Conservation (phyloP, 148 eudicot genomes). For the Diospyros kaki region DNA sequence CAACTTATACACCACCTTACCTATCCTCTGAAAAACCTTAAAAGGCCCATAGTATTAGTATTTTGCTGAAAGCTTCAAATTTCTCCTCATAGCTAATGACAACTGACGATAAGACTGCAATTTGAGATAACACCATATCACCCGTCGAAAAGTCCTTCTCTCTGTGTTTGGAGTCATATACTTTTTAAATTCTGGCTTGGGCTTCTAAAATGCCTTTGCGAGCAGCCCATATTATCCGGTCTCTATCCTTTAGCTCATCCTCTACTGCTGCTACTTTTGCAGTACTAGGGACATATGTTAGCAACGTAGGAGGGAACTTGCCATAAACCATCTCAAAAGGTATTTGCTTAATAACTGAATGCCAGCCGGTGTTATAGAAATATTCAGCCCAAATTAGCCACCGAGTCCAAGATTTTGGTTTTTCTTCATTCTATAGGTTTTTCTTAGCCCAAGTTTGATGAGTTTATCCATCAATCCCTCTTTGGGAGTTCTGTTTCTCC, state of each 20-base stretch:
- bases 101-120: conserved; percentile 14
- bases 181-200: conserved; percentile 4
- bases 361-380: no score
- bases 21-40: neutral
- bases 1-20: conserved; percentile 4
- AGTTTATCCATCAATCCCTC: neutral
- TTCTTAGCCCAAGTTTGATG: neutral
- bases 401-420: neutral
- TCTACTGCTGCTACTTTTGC: neutral
- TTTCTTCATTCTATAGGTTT: neutral
- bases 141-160: conserved; percentile 7
- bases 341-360: no score
- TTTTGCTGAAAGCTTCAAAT: conserved; percentile 1
- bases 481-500: neutral
- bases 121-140: conserved; percentile 9
- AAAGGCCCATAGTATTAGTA: conserved; percentile 12
- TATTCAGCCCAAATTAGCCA: neutral
- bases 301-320: neutral
- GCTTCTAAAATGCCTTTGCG: neutral
- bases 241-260: neutral
- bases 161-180: neutral
- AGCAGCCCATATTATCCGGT: neutral
- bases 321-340: no score
- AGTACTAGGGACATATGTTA: neutral
- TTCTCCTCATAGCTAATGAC: neutral